Percentiles rank a stretch among this genome's conserved stretches.
Conservation (phyloP, 2,329 filamentous ascomycete genomes). For the Cytospora paraplurivora region DNA sequence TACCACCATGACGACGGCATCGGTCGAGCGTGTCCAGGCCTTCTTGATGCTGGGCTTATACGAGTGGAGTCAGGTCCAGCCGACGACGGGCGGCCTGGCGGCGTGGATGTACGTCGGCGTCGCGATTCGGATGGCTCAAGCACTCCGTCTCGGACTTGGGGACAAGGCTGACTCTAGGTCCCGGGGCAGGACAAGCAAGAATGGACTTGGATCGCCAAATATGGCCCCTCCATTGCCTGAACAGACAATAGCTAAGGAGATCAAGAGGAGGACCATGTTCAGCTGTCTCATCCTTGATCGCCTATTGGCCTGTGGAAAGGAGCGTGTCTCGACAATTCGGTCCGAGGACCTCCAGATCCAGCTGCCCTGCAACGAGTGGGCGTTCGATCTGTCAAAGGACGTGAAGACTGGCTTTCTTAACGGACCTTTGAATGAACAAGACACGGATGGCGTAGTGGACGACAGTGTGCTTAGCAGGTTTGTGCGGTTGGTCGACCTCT, state of each 20-base stretch:
- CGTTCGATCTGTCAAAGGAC: conserved; percentile 63
- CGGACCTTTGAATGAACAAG: conserved; percentile 27
- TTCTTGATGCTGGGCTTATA: conserved; percentile 72
- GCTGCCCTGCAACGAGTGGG: conserved; percentile 67
- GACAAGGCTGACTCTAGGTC: conserved; percentile 41
- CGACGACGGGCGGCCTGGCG: conserved; percentile 52
- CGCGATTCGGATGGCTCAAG: conserved; percentile 65
- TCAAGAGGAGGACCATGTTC: conserved; percentile 70
- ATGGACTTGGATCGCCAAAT: conserved; percentile 5
- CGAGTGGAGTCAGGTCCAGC: conserved; percentile 67
- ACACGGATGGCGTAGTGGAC: conserved; percentile 37
- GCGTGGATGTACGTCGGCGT: conserved; percentile 69
- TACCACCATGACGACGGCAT: conserved; percentile 52
- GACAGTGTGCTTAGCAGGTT: conserved; percentile 56
- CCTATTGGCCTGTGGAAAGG: conserved; percentile 65
- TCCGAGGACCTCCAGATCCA: conserved; percentile 64
- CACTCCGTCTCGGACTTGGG: conserved; percentile 61
- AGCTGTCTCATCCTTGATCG: conserved; percentile 74
- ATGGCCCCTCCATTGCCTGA: conserved; percentile 32
- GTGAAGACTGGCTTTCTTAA: conserved; percentile 55
- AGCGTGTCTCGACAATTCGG: conserved; percentile 60
- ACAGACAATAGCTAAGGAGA: conserved; percentile 61
- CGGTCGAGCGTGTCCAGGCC: conserved; percentile 66
- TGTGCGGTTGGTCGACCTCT: conserved; percentile 60
- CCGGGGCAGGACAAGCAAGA: conserved; percentile 21